Base-by-base conservation (phyloP, 2,329 filamentous ascomycete genomes). In the Seiridium cupressi region DNA sequence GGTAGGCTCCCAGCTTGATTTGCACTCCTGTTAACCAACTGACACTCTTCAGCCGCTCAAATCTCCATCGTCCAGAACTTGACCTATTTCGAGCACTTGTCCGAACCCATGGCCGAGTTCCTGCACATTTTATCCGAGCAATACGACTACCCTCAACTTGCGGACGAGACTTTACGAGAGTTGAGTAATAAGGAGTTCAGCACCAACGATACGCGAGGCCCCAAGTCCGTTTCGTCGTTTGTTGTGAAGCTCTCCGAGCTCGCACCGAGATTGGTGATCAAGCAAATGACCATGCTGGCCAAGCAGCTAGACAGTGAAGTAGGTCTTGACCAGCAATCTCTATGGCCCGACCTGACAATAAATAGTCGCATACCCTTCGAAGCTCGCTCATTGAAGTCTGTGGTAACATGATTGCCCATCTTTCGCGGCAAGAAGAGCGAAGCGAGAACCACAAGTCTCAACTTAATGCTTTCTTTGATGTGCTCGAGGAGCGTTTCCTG, bases 131-230 rank as follows among this genome's bases (percentile, higher is more conserved):
- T 99, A 34, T 89, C 93, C 1, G 93, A 98, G 73, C 94, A 97
- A 78, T 99, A 98, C 77, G 95, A 99, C 76, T 96, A 98, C 72
- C 91, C 93, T 13, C 95, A 99, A 70, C 83, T 99, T 7, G 90
- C 93, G 4, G 95, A 97, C 72, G 95, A 99, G 72, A 91, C 98
- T 36, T 77, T 99, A 61, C 89, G 92, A 69, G 95, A 99, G 72
- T 85, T 99, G 65, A 96, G 93, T 73, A 97, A 93, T 76, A 99
- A 97, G 73, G 94, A 98, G 72, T 99, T 98, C 79, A 97, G 96
- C 75, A 94, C 90, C 63, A 99, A 96, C 70, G 96, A 99, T 74
- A 93, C 91, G 1, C 92, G 90, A 72, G 95, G 95, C 0, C 95
- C 96, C 10, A 99, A 98, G 75, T 98, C 94, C 0, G 92, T 98